Evolutionary conservation across 1,139 yeast genomes (phyloP), one percentile per base, ranked within the genome.

Genomic region (Blastobotrys niveus): DNA sequence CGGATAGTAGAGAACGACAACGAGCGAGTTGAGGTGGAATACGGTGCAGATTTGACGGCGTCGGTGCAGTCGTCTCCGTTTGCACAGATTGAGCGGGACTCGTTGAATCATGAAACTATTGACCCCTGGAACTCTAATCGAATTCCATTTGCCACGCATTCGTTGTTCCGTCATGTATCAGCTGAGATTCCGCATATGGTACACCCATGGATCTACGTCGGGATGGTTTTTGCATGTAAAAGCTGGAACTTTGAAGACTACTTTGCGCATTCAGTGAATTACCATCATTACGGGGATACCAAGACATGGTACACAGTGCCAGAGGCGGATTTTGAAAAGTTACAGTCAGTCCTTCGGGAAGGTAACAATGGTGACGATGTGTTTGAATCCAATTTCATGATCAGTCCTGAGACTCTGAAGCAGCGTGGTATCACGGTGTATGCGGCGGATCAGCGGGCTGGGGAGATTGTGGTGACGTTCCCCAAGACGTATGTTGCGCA

Each of bases 401-500:
- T 85, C 4, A 79, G 88, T 3, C 95, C 95, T 0, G 67, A 64
- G 56, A 68, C 71, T 36, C 65, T 82, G 20, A 59, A 67, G 5
- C 68, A 73, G 21, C 68, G 77, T 35, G 79, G 76, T 0, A 77
- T 82, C 12, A 67, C 70, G 19, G 77, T 82, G 53, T 82, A 71
- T 52, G 79, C 79, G 46, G 84, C 85, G 1, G 79, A 86, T 52
- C 97, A 88, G 60, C 67, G 75, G 9, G 82, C 93, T 0, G 87
- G 87, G 43, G 94, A 86, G 56, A 79, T 84, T 53, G 79, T 86
- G 43, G 74, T 86, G 1, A 82, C 93, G 0, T 83, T 80, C 57
- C 94, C 95, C 0, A 79, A 75, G 58, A 87, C 93, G 0, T 82
- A 82, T 58, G 87, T 81, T 59, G 79, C 89, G 1, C 89, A 91